phyloP scores from a whole-genome alignment of 371 early-diverging fungal genomes.

The Funneliformis caledonium region DNA sequence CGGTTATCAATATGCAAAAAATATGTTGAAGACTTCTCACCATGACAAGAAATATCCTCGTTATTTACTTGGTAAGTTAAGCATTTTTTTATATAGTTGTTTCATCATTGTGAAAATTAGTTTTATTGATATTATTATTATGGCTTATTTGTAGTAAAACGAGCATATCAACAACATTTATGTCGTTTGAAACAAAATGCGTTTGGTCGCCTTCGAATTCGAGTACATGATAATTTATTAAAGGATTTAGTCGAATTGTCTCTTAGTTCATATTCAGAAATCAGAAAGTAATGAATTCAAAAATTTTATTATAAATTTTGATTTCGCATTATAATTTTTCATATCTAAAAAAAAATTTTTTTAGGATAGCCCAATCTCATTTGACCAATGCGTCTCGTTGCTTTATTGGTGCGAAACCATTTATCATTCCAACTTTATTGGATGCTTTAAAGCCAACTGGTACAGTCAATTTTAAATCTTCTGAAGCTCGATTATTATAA shows the following conservation, averaged over 20 bases:
- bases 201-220: slow-evolving; percentile 51
- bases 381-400: slow-evolving; percentile 59
- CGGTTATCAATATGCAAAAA: slow-evolving; percentile 67
- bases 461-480: neutral
- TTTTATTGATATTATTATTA: neutral
- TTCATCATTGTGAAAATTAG: neutral
- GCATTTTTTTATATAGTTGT: neutral
- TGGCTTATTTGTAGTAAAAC: slow-evolving; percentile 47
- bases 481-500: neutral
- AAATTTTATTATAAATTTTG: neutral
- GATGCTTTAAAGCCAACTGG: slow-evolving; percentile 58
- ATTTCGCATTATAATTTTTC: too few relatives aligned
- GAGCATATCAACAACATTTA: slow-evolving; percentile 62
- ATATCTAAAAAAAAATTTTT: neutral
- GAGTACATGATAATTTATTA: slow-evolving; percentile 59
- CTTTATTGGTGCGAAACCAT: slow-evolving; percentile 60
- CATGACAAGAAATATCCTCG: slow-evolving; percentile 56
- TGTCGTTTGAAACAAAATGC: slow-evolving; percentile 66
- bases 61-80: slow-evolving; percentile 49
- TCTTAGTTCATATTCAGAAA: slow-evolving; percentile 72
- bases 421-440: slow-evolving; percentile 63
- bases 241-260: slow-evolving; percentile 66
- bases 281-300: slow-evolving; percentile 60
- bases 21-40: slow-evolving; percentile 51
- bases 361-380: slow-evolving; percentile 63